Evolutionary conservation across 305 asterid species (phyloP).

Genomic region (Lippia alba): DNA sequence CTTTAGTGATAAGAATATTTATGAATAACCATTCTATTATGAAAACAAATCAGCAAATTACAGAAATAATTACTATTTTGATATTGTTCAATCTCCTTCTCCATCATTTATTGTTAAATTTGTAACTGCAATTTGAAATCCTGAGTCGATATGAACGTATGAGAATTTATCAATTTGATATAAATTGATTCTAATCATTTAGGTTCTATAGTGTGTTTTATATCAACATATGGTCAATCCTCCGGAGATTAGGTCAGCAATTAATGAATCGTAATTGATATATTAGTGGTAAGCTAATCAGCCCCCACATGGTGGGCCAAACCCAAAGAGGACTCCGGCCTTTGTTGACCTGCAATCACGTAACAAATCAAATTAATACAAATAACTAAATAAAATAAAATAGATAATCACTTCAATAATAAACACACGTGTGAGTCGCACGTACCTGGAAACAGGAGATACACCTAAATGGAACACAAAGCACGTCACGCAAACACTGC

Average conservation of each 20-base stretch:
- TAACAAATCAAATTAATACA: neutral
- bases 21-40: too few relatives aligned
- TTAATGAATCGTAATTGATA: neutral
- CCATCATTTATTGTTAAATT: too few relatives aligned
- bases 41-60: too few relatives aligned
- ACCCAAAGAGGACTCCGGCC: neutral
- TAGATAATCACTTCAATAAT: neutral
- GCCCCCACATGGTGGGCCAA: neutral
- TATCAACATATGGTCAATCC: neutral
- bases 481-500: conserved; percentile 25
- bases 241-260: neutral
- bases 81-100: too few relatives aligned
- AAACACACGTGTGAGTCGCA: conserved; percentile 12
- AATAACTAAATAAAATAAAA: neutral
- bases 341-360: conserved; percentile 35
- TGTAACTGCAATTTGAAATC: too few relatives aligned
- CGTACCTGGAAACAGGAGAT: conserved; percentile 25
- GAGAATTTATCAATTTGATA: too few relatives aligned
- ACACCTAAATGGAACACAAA: conserved; percentile 21
- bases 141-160: too few relatives aligned
- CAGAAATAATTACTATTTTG: too few relatives aligned
- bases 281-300: neutral
- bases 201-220: too few relatives aligned
- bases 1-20: neutral
- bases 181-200: too few relatives aligned